A percentile compares a stretch with the other conserved stretches of the same genome.
phyloP scores from a whole-genome alignment of 2,329 filamentous ascomycete genomes.

The Penicillium sp. region DNA sequence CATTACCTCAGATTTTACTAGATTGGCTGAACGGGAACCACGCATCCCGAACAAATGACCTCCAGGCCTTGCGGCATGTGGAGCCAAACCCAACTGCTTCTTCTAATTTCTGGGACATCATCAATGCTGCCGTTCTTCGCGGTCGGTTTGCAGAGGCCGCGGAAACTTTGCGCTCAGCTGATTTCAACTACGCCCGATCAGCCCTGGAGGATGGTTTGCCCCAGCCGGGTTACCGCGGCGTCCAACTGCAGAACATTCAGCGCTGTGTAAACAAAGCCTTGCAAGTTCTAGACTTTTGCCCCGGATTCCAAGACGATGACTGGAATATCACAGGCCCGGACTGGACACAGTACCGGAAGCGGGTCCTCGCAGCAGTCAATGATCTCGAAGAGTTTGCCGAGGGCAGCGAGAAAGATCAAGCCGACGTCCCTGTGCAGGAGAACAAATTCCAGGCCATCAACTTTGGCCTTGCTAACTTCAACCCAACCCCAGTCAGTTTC shows the following conservation, averaged over 20 bases:
- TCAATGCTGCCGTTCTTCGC: slow-evolving; percentile 73
- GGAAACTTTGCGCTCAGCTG: slow-evolving; percentile 69
- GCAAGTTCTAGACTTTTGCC: slow-evolving; percentile 70
- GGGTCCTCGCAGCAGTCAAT: slow-evolving; percentile 67
- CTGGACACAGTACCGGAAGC: slow-evolving; percentile 81
- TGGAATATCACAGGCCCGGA: slow-evolving; percentile 83
- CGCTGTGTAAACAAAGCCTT: slow-evolving; percentile 69
- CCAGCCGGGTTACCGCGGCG: slow-evolving; percentile 68
- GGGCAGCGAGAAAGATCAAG: slow-evolving; percentile 58
- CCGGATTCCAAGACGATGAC: slow-evolving; percentile 61
- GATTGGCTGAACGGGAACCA: slow-evolving; percentile 80
- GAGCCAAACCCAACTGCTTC: slow-evolving; percentile 75
- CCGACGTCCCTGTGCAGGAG: slow-evolving; percentile 39
- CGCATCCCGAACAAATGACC: slow-evolving; percentile 67
- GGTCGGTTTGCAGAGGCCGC: slow-evolving; percentile 69
- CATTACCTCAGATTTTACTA: slow-evolving; percentile 75
- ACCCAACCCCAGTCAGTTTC: slow-evolving; percentile 58
- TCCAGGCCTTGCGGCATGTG: slow-evolving; percentile 62
- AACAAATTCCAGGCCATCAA: slow-evolving; percentile 49
- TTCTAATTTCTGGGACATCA: slow-evolving; percentile 77
- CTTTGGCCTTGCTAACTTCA: slow-evolving; percentile 44
- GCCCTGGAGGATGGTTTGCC: slow-evolving; percentile 63
- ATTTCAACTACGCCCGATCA: slow-evolving; percentile 73
- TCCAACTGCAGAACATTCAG: slow-evolving; percentile 75
- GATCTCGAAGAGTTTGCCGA: slow-evolving; percentile 78